phyloP scores from a whole-genome alignment of 2,329 filamentous ascomycete species.

The Phoma sp. region DNA sequence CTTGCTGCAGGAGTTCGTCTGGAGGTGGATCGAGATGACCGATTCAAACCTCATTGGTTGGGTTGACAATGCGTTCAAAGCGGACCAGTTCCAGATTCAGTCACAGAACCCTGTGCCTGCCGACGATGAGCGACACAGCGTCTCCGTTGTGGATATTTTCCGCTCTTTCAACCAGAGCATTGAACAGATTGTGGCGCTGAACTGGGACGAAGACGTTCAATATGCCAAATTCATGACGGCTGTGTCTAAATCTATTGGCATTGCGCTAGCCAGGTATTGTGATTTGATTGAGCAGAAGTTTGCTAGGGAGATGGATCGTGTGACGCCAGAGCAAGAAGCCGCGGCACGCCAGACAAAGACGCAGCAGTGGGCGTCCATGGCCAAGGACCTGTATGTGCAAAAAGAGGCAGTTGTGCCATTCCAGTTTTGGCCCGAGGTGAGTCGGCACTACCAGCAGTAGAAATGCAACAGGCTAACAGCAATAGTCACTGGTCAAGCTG shows the following conservation, averaged over 20 bases:
- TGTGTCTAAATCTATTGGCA: slow-evolving; percentile 81
- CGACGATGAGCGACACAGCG: slow-evolving; percentile 88
- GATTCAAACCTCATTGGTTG: slow-evolving; percentile 81
- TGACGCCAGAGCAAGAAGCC: slow-evolving; percentile 85
- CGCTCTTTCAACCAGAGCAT: slow-evolving; percentile 91
- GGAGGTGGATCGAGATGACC: slow-evolving; percentile 88
- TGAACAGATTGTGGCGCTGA: slow-evolving; percentile 82
- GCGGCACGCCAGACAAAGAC: slow-evolving; percentile 80
- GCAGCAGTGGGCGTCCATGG: slow-evolving; percentile 90
- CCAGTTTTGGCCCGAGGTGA: slow-evolving; percentile 91
- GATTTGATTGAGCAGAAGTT: slow-evolving; percentile 88
- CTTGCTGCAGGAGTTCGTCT: slow-evolving; percentile 88
- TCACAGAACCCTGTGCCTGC: slow-evolving; percentile 67
- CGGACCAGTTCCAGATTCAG: slow-evolving; percentile 83
- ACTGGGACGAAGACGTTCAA: slow-evolving; percentile 93
- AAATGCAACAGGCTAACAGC: slow-evolving; percentile 4
- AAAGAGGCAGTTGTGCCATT: slow-evolving; percentile 96
- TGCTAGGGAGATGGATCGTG: slow-evolving; percentile 87
- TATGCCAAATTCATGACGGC: slow-evolving; percentile 98
- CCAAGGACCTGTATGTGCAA: slow-evolving; percentile 89
- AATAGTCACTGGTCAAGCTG: slow-evolving; percentile 90
- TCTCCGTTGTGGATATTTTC: slow-evolving; percentile 92
- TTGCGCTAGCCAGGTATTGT: slow-evolving; percentile 86
- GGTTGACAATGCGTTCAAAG: slow-evolving; percentile 88
- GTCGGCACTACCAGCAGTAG: slow-evolving; percentile 27